Evolutionary conservation across 768 basidiomycete genomes (phyloP), one percentile per base, ranked within the genome.

Genomic region (Amanita subjunquillea): DNA sequence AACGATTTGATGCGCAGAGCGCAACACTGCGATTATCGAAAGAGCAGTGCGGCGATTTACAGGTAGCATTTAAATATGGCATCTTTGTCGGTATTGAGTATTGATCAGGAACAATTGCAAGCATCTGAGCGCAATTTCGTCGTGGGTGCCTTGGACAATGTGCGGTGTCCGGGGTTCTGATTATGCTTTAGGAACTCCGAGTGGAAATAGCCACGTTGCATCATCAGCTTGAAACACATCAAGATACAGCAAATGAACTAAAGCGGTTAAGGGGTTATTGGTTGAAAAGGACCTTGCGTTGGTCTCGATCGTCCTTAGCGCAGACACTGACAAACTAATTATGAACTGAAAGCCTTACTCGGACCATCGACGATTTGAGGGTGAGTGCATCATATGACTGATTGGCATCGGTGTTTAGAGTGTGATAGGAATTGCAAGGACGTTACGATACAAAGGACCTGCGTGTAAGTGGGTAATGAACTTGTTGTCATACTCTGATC

Each of bases 1-100:
- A 85, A 50, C 73, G 80, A 23, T 78, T 77, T 49, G 82, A 85
- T 10, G 74, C 79, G 13, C 81, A 83, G 56, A 62, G 71, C 1
- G 65, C 77, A 5, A 76, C 78, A 1, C 63, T 82, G 44, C 70
- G 73, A 23, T 62, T 82, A 22, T 72, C 77, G 6, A 80, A 78
- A 57, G 81, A 84, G 54, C 68, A 75, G 4, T 62, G 72, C 17
- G 77, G 72, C 2, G 78, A 83, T 58, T 56, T 77, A 10, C 80
- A 71, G 61, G 71, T 71, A 25, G 34, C 48, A 9, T 10, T 6
- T 2, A 13, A 6, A 3, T 45, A 4, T 10, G 22, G 15, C 39
- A 32, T 34, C 12, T 7, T 15, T 15, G 25, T 51, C 12, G 7
- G 12, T 7, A 4, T 34, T 39, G 22, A 34, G 17, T 13, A 43